These are phyloP conservation scores for Psilocybe cubensis DNA, from an alignment of 768 basidiomycete species.

Conservation along the genomic window DNA sequence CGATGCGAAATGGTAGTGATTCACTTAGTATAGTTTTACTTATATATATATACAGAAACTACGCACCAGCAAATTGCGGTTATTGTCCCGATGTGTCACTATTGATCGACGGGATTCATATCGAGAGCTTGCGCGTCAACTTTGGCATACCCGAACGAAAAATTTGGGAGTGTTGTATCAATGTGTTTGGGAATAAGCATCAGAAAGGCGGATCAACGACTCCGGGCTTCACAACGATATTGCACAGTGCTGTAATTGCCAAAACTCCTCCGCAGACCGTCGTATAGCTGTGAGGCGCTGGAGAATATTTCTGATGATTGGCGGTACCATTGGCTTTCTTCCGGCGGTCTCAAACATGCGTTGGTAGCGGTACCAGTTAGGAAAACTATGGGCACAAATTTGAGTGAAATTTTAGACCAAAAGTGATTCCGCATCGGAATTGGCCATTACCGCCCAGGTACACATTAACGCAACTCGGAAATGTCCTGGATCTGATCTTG, in stretches of 20 bases:
- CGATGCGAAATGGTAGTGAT: background rate
- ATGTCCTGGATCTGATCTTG: background rate
- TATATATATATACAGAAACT: background rate
- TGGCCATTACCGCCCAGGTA: background rate
- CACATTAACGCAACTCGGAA: background rate
- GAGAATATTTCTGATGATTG: background rate
- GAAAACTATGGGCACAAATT: background rate
- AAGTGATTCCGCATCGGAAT: background rate
- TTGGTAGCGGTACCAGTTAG: conserved; percentile 1
- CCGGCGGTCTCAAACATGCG: conserved; percentile 4
- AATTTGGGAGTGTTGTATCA: background rate
- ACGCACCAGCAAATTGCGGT: background rate
- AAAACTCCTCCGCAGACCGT: background rate
- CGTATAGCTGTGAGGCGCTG: background rate
- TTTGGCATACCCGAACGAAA: background rate
- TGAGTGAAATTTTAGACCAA: too few species aligned
- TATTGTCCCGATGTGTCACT: conserved; percentile 1
- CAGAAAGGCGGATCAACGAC: background rate
- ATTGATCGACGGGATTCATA: conserved; percentile 2
- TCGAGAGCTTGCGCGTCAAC: background rate
- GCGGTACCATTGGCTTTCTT: background rate
- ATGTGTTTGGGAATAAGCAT: background rate
- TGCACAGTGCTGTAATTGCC: background rate
- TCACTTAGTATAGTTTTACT: background rate
- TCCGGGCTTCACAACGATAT: background rate